phyloP scores from a whole-genome alignment of 768 basidiomycete species.

The Hirschioporus abietinus region DNA sequence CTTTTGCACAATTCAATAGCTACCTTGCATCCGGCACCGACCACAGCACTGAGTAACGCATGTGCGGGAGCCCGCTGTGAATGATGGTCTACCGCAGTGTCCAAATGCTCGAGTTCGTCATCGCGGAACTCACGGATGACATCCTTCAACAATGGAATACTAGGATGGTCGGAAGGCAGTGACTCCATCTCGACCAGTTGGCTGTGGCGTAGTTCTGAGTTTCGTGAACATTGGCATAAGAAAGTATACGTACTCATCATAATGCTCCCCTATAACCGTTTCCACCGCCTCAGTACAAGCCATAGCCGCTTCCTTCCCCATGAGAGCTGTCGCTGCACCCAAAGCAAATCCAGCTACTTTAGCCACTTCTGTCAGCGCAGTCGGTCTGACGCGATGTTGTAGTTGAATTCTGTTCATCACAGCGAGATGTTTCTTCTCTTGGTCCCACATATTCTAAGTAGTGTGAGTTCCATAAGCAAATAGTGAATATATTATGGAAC shows the following conservation, averaged over 20 bases:
- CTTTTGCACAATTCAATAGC: conserved; percentile 89
- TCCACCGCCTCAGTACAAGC: conserved; percentile 98
- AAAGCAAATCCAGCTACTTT: conserved; percentile 84
- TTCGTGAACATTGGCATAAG: not conserved
- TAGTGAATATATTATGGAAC: conserved; percentile 6
- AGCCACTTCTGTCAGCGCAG: conserved; percentile 76
- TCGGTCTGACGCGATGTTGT: conserved; percentile 84
- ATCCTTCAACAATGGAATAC: conserved; percentile 64
- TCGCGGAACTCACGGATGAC: conserved; percentile 84
- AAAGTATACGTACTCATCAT: conserved; percentile 80
- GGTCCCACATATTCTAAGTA: conserved; percentile 91
- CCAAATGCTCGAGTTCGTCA: conserved; percentile 92
- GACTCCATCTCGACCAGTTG: conserved; percentile 74
- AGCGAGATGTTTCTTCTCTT: conserved; percentile 85
- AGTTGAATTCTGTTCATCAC: conserved; percentile 82
- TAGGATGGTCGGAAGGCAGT: conserved; percentile 65
- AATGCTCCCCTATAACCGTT: conserved; percentile 97
- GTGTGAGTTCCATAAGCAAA: conserved; percentile 2
- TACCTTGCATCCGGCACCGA: conserved; percentile 81
- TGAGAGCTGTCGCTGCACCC: conserved; percentile 77
- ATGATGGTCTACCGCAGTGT: conserved; percentile 82
- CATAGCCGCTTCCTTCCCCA: conserved; percentile 95
- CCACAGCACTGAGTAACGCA: conserved; percentile 78
- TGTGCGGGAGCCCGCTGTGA: conserved; percentile 91
- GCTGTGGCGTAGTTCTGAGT: conserved; percentile 34